These are phyloP conservation scores for Sclerotiophoma versabilis DNA, from an alignment of 2,329 filamentous ascomycete genomes.

Conservation along the genomic window DNA sequence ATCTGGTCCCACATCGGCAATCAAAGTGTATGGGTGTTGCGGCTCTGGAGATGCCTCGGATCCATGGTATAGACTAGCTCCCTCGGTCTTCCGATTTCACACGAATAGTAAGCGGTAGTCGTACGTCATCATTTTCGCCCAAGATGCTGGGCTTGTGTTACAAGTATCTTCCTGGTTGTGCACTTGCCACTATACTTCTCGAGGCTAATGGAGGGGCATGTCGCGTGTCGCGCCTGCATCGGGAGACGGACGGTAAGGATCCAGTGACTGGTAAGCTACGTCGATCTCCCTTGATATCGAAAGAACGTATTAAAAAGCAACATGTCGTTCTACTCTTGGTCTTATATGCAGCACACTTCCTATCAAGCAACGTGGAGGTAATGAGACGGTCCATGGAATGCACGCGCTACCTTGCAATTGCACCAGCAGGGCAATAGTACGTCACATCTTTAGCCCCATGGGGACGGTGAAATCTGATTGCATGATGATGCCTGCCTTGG, in stretches of 20 bases:
- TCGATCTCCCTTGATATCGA: slow-evolving; percentile 27
- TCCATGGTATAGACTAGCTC: slow-evolving; percentile 12
- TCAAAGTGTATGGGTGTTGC: slow-evolving; percentile 20
- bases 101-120: slow-evolving; percentile 24
- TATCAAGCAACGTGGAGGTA: background rate
- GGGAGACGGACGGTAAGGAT: slow-evolving; percentile 34
- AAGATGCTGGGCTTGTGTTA: background rate
- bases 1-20: slow-evolving; percentile 20
- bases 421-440: background rate
- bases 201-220: slow-evolving; percentile 18
- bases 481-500: slow-evolving; percentile 22
- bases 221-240: slow-evolving; percentile 39
- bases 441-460: slow-evolving; percentile 11
- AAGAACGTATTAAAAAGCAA: slow-evolving; percentile 27
- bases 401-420: background rate
- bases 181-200: slow-evolving; percentile 18
- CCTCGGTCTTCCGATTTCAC: slow-evolving; percentile 6
- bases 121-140: slow-evolving; percentile 11
- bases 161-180: slow-evolving; percentile 22
- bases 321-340: background rate
- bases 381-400: background rate
- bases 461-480: slow-evolving; percentile 6
- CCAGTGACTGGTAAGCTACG: slow-evolving; percentile 19
- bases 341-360: background rate
- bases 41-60: slow-evolving; percentile 10